Conservation (phyloP, 805 yeast species). For the Myxozyma kluyveri region DNA sequence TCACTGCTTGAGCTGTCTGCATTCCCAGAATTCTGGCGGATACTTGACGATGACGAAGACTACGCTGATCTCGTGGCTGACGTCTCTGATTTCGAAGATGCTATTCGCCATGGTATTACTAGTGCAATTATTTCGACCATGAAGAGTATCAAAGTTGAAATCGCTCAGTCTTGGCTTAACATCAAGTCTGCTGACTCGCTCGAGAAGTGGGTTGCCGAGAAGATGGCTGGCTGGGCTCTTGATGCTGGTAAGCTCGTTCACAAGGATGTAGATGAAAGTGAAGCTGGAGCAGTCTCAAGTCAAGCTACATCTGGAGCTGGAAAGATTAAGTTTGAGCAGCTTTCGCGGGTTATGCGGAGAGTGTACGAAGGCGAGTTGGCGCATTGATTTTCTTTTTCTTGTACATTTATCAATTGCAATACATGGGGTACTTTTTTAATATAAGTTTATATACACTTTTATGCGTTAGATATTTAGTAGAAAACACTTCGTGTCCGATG, state of each 20-base stretch:
- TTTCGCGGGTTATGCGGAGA: slow-evolving; percentile 35
- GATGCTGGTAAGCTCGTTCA: slow-evolving; percentile 31
- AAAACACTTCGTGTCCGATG: slow-evolving; percentile 42
- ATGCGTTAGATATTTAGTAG: slow-evolving; percentile 10
- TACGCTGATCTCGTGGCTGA: slow-evolving; percentile 39
- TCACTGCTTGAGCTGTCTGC: slow-evolving; percentile 35
- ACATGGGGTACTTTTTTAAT: background rate
- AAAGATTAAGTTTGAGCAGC: slow-evolving; percentile 35
- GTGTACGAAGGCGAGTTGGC: slow-evolving; percentile 34
- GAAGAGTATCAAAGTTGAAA: slow-evolving; percentile 33
- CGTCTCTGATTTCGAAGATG: slow-evolving; percentile 38
- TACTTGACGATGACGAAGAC: slow-evolving; percentile 36
- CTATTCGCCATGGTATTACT: slow-evolving; percentile 36
- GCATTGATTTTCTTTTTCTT: slow-evolving; percentile 1
- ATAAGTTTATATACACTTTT: background rate
- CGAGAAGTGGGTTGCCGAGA: slow-evolving; percentile 32
- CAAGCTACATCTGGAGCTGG: slow-evolving; percentile 21
- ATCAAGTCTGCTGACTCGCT: slow-evolving; percentile 32
- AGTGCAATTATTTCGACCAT: slow-evolving; percentile 35
- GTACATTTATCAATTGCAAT: background rate
- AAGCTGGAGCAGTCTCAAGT: slow-evolving; percentile 30
- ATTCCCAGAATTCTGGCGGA: slow-evolving; percentile 39
- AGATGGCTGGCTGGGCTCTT: slow-evolving; percentile 35
- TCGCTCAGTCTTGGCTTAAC: slow-evolving; percentile 37
- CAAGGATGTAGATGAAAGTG: slow-evolving; percentile 35